Evolutionary conservation across 2,329 filamentous ascomycete genomes (phyloP), one percentile per base, ranked within the genome.

Genomic region (Hypoxylon sp.): DNA sequence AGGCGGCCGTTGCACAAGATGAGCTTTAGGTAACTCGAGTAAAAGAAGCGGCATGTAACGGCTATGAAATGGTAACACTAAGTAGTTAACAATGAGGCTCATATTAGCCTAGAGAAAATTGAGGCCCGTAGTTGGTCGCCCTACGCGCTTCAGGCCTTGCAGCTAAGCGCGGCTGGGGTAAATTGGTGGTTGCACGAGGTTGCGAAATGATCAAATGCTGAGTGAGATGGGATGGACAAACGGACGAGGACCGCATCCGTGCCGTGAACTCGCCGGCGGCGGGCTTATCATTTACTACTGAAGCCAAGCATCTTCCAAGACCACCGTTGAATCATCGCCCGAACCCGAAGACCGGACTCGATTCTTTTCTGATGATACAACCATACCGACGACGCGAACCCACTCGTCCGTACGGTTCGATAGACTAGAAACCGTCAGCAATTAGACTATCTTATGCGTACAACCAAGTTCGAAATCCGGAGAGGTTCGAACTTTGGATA

Each of bases 341-440:
- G 60, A 43, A 39, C 24, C 56, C 46, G 41, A 26, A 10, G 50
- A 55, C 17, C 64, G 65, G 8, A 73, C 71, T 32, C 62, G 63
- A 51, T 73, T 74, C 10, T 68, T 46, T 48, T 72, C 64, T 26
- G 73, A 72, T 26, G 52, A 62, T 7, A 68, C 50, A 4, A 74
- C 72, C 20, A 73, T 47, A 11, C 1, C 64, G 11, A 74, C 30
- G 8, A 72, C 32, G 22, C 73, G 68, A 59, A 72, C 70, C 72
- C 70, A 75, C 50, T 70, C 55, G 59, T 70, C 64, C 20, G 70
- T 73, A 44, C 68, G 72, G 32, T 75, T 76, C 17, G 71, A 73
- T 17, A 72, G 60, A 32, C 72, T 75, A 51, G 48, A 39, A 49
- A 52, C 32, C 47, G 49, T 60, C 19, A 65, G 55, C 30, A 41